Conservation (phyloP, 1,284 basidiomycete genomes). For the Trametes sp. region DNA sequence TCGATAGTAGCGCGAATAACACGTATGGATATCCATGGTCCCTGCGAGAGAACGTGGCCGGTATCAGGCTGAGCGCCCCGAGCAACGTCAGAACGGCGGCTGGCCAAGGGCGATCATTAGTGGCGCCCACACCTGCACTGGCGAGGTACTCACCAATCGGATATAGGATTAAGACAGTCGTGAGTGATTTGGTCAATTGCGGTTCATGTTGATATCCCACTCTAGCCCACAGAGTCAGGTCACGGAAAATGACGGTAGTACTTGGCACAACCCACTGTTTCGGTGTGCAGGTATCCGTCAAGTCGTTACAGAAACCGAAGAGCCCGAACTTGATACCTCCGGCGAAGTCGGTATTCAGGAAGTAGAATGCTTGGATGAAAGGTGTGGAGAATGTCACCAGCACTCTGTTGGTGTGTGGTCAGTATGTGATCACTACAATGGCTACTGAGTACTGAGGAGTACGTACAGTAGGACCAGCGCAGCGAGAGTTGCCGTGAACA, state of each 20-base stretch:
- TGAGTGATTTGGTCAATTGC: slow-evolving; percentile 35
- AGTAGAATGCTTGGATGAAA: slow-evolving; percentile 41
- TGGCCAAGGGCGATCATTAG: slow-evolving; percentile 12
- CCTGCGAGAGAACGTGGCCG: slow-evolving; percentile 34
- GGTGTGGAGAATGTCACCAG: slow-evolving; percentile 43
- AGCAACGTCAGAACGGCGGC: slow-evolving; percentile 39
- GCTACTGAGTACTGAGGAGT: neutral
- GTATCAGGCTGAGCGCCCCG: slow-evolving; percentile 34
- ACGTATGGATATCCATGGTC: slow-evolving; percentile 35
- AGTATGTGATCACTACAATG: neutral
- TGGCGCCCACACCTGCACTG: neutral
- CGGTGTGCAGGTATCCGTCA: slow-evolving; percentile 29
- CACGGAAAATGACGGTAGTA: neutral
- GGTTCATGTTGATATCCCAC: slow-evolving; percentile 39
- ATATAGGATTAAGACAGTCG: slow-evolving; percentile 37
- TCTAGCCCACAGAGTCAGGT: slow-evolving; percentile 17
- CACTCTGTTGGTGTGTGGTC: slow-evolving; percentile 28
- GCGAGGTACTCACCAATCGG: slow-evolving; percentile 38
- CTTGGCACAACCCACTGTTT: slow-evolving; percentile 31
- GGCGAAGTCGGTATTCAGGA: slow-evolving; percentile 33
- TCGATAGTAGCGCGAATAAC: slow-evolving; percentile 35
- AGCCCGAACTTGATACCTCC: slow-evolving; percentile 41
- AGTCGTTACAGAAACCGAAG: slow-evolving; percentile 41
- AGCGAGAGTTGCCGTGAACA: slow-evolving; percentile 32
- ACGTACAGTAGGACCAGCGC: slow-evolving; percentile 40